Conservation (phyloP, 2,329 filamentous ascomycete species). For the Cladophialophora bantiana region DNA sequence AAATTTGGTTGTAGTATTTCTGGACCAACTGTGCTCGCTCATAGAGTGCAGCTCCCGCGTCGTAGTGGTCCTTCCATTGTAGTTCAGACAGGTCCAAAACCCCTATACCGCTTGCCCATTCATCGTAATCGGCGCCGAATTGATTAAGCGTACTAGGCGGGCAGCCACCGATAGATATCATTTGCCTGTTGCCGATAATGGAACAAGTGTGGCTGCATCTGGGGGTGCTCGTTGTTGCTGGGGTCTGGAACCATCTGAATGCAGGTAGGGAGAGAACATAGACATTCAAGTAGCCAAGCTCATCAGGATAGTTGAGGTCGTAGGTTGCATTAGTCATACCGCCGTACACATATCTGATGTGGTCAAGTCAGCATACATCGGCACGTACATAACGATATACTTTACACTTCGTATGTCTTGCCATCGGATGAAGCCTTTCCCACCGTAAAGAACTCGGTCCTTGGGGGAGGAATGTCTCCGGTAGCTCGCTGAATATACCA, state of each 20-base stretch:
- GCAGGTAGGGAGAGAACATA: slow-evolving; percentile 11
- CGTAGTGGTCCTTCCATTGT: slow-evolving; percentile 1
- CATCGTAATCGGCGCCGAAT: slow-evolving; percentile 4
- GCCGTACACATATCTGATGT: slow-evolving; percentile 2
- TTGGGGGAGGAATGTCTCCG: slow-evolving; percentile 1
- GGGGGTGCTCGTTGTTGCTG: neutral
- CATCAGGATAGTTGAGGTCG: neutral
- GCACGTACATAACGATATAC: neutral
- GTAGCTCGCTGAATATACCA: slow-evolving; percentile 11
- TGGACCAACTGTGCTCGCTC: slow-evolving; percentile 3
- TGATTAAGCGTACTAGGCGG: slow-evolving; percentile 1
- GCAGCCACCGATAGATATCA: neutral
- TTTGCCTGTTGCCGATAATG: slow-evolving; percentile 9
- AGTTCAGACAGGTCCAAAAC: neutral
- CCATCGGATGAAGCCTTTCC: neutral
- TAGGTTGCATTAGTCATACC: neutral
- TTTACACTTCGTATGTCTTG: slow-evolving; percentile 8
- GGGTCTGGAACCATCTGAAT: slow-evolving; percentile 7
- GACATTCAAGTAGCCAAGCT: neutral
- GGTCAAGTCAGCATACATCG: neutral
- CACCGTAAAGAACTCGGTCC: slow-evolving; percentile 1
- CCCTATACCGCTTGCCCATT: slow-evolving; percentile 1
- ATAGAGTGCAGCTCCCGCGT: neutral
- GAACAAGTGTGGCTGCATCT: slow-evolving; percentile 1
- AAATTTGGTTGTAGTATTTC: neutral